phyloP scores from a whole-genome alignment of 2,329 filamentous ascomycete species.

The Sclerotinia trifoliorum region DNA sequence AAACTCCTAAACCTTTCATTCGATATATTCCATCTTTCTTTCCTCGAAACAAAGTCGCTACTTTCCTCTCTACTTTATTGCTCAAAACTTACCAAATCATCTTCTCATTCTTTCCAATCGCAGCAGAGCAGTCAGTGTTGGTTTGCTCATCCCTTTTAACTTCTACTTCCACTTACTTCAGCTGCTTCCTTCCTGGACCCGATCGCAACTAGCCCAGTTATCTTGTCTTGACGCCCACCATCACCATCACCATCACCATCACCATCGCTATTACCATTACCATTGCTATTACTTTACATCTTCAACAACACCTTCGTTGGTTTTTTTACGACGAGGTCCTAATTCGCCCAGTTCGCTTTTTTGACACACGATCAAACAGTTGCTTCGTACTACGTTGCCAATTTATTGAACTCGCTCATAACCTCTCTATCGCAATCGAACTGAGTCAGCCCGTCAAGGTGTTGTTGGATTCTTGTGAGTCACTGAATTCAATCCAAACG shows the following conservation, averaged over 20 bases:
- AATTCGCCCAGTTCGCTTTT: slow-evolving; percentile 25
- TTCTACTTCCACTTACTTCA: neutral
- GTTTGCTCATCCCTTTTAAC: neutral
- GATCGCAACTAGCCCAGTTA: slow-evolving; percentile 15
- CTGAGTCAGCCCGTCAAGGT: slow-evolving; percentile 37
- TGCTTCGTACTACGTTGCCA: slow-evolving; percentile 33
- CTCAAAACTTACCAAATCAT: too few relatives aligned
- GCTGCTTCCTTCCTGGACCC: slow-evolving; percentile 9
- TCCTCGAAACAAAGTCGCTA: neutral
- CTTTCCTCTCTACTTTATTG: neutral
- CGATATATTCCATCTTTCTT: neutral
- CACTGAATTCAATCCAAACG: slow-evolving; percentile 23
- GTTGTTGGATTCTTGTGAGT: slow-evolving; percentile 13
- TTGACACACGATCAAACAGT: slow-evolving; percentile 30
- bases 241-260: slow-evolving; percentile 15
- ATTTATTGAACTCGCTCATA: slow-evolving; percentile 31
- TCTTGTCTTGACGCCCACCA: slow-evolving; percentile 22
- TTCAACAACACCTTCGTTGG: slow-evolving; percentile 30
- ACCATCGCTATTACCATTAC: too few relatives aligned
- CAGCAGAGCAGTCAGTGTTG: neutral
- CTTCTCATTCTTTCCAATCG: neutral
- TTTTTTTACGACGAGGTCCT: slow-evolving; percentile 33
- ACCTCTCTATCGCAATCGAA: slow-evolving; percentile 40
- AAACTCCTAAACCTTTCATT: slow-evolving; percentile 10
- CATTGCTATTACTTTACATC: slow-evolving; percentile 17